Percentiles rank a stretch among this genome's conserved stretches.
Evolutionary conservation across 768 basidiomycete genomes (phyloP).

Genomic region (Boletus coccyginus): DNA sequence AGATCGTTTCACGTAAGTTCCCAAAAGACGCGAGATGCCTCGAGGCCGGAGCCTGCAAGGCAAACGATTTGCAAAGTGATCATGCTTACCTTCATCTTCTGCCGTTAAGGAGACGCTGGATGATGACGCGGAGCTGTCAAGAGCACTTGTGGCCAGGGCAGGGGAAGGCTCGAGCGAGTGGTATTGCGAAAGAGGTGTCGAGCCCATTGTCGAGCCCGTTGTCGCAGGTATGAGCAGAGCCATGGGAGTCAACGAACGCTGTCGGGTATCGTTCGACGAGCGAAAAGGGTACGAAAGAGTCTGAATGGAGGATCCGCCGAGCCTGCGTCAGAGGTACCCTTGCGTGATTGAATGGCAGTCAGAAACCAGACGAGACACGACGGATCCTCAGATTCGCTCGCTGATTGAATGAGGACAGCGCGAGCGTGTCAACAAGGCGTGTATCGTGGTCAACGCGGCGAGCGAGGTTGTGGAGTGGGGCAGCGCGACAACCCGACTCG

Average conservation of each 20-base stretch:
- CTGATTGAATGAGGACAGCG: not conserved
- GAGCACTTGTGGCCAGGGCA: slow-evolving; percentile 13
- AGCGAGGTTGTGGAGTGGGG: slow-evolving; percentile 9
- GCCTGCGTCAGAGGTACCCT: slow-evolving; percentile 43
- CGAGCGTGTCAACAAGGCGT: not conserved
- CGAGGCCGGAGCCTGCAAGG: slow-evolving; percentile 14
- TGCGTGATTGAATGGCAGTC: slow-evolving; percentile 35
- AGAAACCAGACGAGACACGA: slow-evolving; percentile 45
- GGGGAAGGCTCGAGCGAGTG: slow-evolving; percentile 33
- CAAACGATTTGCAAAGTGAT: slow-evolving; percentile 14
- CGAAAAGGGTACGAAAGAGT: not conserved
- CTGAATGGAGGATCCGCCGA: slow-evolving; percentile 51
- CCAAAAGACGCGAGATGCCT: slow-evolving; percentile 26
- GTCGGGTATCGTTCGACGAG: slow-evolving; percentile 7
- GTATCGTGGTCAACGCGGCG: slow-evolving; percentile 15
- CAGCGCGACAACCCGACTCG: not conserved
- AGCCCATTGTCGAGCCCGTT: slow-evolving; percentile 24
- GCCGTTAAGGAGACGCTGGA: slow-evolving; percentile 53
- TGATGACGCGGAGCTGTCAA: slow-evolving; percentile 34
- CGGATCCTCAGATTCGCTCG: slow-evolving; percentile 40
- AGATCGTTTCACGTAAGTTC: slow-evolving; percentile 34
- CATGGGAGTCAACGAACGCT: slow-evolving; percentile 10
- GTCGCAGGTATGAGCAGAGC: slow-evolving; percentile 23
- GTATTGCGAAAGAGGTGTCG: slow-evolving; percentile 33
- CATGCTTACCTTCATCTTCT: slow-evolving; percentile 61